phyloP scores from a whole-genome alignment of 1,284 basidiomycete species.

The Marasmius fiardii region DNA sequence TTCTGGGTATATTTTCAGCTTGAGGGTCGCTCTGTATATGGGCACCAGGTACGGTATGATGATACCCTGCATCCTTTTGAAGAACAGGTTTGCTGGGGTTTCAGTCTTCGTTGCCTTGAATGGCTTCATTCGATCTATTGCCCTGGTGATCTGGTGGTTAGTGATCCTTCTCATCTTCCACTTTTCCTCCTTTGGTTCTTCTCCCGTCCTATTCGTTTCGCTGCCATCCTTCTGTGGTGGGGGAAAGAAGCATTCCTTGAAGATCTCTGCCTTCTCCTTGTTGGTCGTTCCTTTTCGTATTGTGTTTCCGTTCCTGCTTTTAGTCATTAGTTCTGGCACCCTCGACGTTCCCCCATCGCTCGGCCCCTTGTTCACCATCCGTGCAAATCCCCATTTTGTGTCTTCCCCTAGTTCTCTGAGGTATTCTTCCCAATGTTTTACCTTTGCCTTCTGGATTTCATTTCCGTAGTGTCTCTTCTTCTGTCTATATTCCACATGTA shows the following conservation, averaged over 20 bases:
- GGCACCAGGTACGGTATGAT: conserved; percentile 19
- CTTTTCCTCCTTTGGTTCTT: no score
- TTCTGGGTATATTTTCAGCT: no score
- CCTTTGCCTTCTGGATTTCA: no score
- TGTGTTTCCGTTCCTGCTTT: conserved; percentile 4
- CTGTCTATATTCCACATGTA: no score
- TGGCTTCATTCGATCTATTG: conserved; percentile 19
- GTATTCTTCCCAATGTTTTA: conserved; percentile 22
- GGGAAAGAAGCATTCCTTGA: conserved; percentile 36
- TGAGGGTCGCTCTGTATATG: conserved; percentile 16
- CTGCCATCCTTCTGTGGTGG: conserved; percentile 8
- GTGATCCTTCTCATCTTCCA: not conserved
- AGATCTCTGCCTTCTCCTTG: conserved; percentile 38
- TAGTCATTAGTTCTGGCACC: conserved; percentile 24
- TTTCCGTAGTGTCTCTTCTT: no score
- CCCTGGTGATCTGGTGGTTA: conserved; percentile 13
- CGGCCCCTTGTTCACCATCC: conserved; percentile 20
- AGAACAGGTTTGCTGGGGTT: conserved; percentile 27
- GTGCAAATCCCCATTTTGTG: conserved; percentile 25
- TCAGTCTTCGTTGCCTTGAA: conserved; percentile 28
- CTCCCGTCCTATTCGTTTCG: no score
- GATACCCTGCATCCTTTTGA: conserved; percentile 18
- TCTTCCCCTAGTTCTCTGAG: conserved; percentile 18
- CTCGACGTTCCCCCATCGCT: conserved; percentile 21
- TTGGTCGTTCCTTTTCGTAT: conserved; percentile 24